Evolutionary conservation across 345 rosid species (phyloP), one percentile per base, ranked within the genome.

Genomic region (Pelargonium nanum): DNA sequence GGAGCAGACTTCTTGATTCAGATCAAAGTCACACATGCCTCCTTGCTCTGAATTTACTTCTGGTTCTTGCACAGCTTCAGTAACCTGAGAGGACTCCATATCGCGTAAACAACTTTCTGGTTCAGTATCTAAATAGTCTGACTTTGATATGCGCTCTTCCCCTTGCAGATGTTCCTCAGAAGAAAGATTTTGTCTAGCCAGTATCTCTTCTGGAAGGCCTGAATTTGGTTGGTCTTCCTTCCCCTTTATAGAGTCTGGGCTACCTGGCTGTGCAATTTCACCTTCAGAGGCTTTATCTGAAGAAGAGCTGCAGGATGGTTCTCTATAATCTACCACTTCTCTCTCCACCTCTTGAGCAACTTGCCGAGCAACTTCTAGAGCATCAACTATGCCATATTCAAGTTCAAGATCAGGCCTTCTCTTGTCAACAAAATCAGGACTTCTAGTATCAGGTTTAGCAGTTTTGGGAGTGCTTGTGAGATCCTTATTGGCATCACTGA

Each of bases 261-360:
- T 77, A 64, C 56, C 74, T 48, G 80, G 73, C 63, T 71, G 74
- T 64, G 67, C 32, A 4, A 71, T 70, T 72, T 74, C 80, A 79
- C 70, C 81, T 57, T 55, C 77, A 5, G 80, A 75, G 22, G 60
- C 65, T 70, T 82, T 85, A 56, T 74, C 91, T 0, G 88, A 84
- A 66, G 78, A 69, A 5, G 93, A 83, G 72, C 82, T 78, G 69
- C 76, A 69, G 7, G 84, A 81, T 67, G 62, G 89, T 61, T 85
- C 96, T 71, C 75, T 78, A 22, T 73, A 75, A 63, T 85, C 87
- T 51, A 70, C 68, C 25, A 85, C 91, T 68, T 89, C 95, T 77
- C 86, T 81, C 67, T 85, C 93, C 34, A 92, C 97, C 77, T 89
- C 96, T 69, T 81, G 89, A 57, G 99, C 99, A 57, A 93, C 90